Evolutionary conservation across 345 rosid species (phyloP), one percentile per base, ranked within the genome.

Genomic region (Litchi chinensis): DNA sequence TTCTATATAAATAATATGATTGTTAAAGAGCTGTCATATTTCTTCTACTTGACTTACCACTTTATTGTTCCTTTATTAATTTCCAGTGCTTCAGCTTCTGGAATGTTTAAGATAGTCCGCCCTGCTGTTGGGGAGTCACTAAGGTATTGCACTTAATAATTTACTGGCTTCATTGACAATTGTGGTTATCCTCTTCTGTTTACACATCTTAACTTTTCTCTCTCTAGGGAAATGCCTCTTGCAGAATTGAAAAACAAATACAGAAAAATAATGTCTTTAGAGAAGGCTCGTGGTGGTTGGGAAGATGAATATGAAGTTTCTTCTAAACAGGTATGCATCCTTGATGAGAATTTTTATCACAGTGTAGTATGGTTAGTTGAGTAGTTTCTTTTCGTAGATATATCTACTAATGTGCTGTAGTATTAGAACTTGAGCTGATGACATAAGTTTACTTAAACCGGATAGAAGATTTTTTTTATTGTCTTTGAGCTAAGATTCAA

Each of bases 81-180:
- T 88, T 79, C 60, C 93, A 95, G 98, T 79, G 68, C 96, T 77
- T 83, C 96, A 54, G 87, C 92, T 68, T 90, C 98, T 73, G 97
- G 96, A 74, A 78, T 89, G 89, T 95, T 84, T 83, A 95, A 93
- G 90, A 91, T 89, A 54, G 92, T 95, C 40, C 93, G 98, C 40
- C 98, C 99, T 84, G 88, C 98, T 64, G 93, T 96, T 78, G 99
- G 99, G 77, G 97, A 93, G 86, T 91, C 99, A 65, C 75, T 92
- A 77, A 93, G 99, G 99, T 93, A 84, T 80, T 76, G 46, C 37
- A 48, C 75, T 64, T 48, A 72, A 71, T 71, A 74, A 44, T 37
- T 80, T 37, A 21, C 15, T 41, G 16, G 70, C 69, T 63, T 80
- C 39, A 48, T 74, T 60, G 19, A 83, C 41, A 10, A 56, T 74